Conservation (phyloP, 106 monocot species). For the Gastrodia elata region DNA sequence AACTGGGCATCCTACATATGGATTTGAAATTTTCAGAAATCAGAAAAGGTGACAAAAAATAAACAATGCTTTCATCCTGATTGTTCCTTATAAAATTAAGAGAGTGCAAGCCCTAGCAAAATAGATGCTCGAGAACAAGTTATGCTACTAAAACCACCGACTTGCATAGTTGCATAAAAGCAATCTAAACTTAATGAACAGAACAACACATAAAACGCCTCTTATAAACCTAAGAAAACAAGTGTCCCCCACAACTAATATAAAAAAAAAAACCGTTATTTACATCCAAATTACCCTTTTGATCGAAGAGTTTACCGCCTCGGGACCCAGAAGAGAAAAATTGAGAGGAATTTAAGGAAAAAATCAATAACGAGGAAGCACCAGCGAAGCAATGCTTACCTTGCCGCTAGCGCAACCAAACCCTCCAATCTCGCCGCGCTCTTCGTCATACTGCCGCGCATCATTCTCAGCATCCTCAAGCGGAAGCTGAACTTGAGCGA, state of each 20-base stretch:
- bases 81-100: not conserved
- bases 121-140: not conserved
- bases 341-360: not conserved
- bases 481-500: slow-evolving; percentile 93
- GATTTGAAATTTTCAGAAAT: not conserved
- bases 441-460: slow-evolving; percentile 74
- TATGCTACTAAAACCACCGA: not conserved
- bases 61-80: not conserved
- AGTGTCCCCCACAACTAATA: not conserved
- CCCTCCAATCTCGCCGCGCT: slow-evolving; percentile 68
- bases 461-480: slow-evolving; percentile 93
- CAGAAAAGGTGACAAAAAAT: not conserved
- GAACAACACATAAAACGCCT: not conserved
- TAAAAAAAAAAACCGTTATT: not conserved
- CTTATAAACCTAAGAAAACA: not conserved
- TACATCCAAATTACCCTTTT: not conserved
- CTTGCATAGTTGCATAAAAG: not conserved
- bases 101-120: not conserved
- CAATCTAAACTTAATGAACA: not conserved
- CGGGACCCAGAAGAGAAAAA: not conserved
- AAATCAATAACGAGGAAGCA: not conserved
- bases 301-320: not conserved
- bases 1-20: not conserved
- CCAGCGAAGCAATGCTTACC: slow-evolving; percentile 23
- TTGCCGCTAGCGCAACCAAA: slow-evolving; percentile 79